These are phyloP conservation scores for Purshia tridentata DNA, from an alignment of 306 rosid species.

Conservation along the genomic window DNA sequence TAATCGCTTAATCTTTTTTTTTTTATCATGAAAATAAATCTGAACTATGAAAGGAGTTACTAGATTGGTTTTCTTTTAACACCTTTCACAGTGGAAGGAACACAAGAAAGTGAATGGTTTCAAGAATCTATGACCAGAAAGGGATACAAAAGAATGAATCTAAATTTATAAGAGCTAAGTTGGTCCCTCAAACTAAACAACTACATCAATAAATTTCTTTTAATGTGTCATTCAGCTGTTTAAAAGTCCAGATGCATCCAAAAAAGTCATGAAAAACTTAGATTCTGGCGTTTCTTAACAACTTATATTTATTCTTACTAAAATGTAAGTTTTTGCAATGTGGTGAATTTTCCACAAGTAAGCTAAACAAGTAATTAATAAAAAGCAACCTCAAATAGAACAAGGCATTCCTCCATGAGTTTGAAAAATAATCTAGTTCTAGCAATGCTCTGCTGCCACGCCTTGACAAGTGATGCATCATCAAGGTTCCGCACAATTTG, in stretches of 20 bases:
- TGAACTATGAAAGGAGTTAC: neutral
- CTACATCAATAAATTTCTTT: neutral
- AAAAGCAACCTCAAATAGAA: conserved; percentile 76
- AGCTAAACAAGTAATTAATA: conserved; percentile 8
- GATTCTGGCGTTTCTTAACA: no score
- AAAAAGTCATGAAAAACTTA: neutral
- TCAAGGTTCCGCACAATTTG: conserved; percentile 97
- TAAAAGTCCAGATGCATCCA: neutral
- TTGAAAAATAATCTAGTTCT: conserved; percentile 96
- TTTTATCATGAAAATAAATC: neutral
- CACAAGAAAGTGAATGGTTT: neutral
- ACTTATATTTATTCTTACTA: no score
- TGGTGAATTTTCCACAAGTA: neutral
- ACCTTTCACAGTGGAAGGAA: conserved; percentile 4
- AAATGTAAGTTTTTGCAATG: neutral
- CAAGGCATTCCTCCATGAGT: conserved; percentile 92
- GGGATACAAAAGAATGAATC: neutral
- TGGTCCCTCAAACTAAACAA: neutral
- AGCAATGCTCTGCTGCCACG: conserved; percentile 97
- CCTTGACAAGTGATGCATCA: conserved; percentile 84
- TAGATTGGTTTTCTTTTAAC: neutral
- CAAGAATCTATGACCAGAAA: neutral
- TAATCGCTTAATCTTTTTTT: no score
- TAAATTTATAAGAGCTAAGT: neutral
- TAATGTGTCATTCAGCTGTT: neutral